These are phyloP conservation scores for Chrysochromulina tobinii DNA, from an alignment of 78 protist genomes.

Conservation along the genomic window DNA sequence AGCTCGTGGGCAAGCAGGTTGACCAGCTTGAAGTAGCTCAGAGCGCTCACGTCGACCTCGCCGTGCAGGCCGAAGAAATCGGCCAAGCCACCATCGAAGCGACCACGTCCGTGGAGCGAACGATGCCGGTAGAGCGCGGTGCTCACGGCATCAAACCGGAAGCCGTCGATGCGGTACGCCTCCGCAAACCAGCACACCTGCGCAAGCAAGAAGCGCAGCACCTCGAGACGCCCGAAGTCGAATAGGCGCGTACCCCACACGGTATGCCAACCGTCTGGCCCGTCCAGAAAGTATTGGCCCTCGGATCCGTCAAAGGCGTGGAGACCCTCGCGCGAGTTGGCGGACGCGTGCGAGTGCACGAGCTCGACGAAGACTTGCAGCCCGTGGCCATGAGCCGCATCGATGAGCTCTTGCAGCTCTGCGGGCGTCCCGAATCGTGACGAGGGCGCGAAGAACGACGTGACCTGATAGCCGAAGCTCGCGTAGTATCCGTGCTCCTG, in stretches of 20 bases:
- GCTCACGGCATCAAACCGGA: conserved; percentile 95
- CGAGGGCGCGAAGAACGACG: conserved; percentile 73
- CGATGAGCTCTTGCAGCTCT: conserved; percentile 80
- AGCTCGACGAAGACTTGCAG: conserved; percentile 87
- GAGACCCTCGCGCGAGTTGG: conserved; percentile 86
- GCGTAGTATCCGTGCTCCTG: conserved; percentile 97
- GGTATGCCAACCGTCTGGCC: conserved; percentile 71
- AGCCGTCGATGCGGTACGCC: conserved; percentile 91
- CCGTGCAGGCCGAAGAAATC: conserved; percentile 83
- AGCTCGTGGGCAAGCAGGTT: neutral
- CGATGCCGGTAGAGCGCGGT: conserved; percentile 91
- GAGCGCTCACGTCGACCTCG: conserved; percentile 79
- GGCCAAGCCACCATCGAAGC: conserved; percentile 70
- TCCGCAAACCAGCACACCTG: conserved; percentile 77
- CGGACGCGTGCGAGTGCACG: conserved; percentile 81
- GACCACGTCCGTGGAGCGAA: conserved; percentile 59
- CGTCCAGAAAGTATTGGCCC: conserved; percentile 86
- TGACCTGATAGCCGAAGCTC: conserved; percentile 83
- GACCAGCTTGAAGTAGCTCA: conserved; percentile 58
- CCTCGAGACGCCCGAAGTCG: conserved; percentile 86
- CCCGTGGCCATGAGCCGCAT: conserved; percentile 80
- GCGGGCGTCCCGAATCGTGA: conserved; percentile 62
- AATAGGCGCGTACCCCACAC: conserved; percentile 79
- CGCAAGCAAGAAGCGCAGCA: conserved; percentile 86
- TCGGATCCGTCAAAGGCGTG: conserved; percentile 84